Evolutionary conservation across 106 monocot genomes (phyloP).

Genomic region (Alisma plantagoaquatica): DNA sequence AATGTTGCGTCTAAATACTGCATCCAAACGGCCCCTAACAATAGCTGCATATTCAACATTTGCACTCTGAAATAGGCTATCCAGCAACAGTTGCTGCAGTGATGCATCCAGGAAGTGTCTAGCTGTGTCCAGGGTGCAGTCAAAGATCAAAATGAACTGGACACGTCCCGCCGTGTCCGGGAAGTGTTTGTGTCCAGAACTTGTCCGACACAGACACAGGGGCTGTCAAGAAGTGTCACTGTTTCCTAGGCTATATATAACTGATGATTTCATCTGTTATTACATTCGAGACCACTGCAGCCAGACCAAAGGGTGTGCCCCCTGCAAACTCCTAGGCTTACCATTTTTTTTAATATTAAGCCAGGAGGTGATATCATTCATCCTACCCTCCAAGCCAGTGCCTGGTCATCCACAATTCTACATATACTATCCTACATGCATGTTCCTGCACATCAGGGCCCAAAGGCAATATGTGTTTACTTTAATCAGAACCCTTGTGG

Average conservation of each 20-base stretch:
- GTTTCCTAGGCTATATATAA: not conserved
- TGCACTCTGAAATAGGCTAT: not conserved
- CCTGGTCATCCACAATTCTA: no score
- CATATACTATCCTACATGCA: no score
- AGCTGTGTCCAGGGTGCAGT: not conserved
- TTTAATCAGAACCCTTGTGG: no score
- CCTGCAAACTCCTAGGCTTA: no score
- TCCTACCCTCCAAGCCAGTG: not conserved
- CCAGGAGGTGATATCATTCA: not conserved
- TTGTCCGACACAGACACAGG: not conserved
- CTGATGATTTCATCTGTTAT: not conserved
- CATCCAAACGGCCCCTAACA: no score
- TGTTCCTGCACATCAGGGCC: no score
- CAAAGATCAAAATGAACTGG: not conserved
- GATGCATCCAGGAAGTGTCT: no score
- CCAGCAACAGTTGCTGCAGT: no score
- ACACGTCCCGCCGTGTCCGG: not conserved
- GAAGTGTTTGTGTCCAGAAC: not conserved
- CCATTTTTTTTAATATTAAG: no score
- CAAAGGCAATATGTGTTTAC: no score
- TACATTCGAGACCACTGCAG: not conserved
- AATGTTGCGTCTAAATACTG: no score
- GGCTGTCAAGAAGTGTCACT: not conserved
- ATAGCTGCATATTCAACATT: not conserved
- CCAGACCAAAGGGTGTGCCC: not conserved